phyloP scores from a whole-genome alignment of 495 filamentous ascomycete genomes.

The Saxispiralis lemnorum region DNA sequence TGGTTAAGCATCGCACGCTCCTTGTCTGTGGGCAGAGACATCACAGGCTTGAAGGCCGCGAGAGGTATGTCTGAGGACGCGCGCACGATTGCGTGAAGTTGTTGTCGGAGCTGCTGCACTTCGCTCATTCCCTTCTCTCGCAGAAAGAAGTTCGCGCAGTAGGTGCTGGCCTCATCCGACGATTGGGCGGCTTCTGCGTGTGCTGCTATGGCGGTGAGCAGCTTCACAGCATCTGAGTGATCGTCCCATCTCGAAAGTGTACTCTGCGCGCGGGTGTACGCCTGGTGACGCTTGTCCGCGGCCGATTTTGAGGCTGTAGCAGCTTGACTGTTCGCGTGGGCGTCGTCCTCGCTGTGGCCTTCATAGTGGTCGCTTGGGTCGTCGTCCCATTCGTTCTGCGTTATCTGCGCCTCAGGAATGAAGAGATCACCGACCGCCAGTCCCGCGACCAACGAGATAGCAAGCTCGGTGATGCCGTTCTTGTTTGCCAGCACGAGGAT shows the following conservation, averaged over 20 bases:
- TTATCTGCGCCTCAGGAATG: constrained; percentile 64
- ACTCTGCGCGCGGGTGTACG: constrained; percentile 58
- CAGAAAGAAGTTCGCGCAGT: constrained; percentile 69
- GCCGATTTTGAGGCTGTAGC: constrained; percentile 22
- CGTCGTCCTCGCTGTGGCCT: constrained; percentile 24
- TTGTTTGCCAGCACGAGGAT: constrained; percentile 78
- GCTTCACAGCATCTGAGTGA: constrained; percentile 74
- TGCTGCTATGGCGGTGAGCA: constrained; percentile 64
- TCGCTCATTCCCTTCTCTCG: constrained; percentile 73
- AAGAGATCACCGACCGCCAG: constrained; percentile 79
- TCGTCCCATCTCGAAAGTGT: constrained; percentile 67
- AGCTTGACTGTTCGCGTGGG: neutral
- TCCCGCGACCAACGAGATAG: constrained; percentile 73
- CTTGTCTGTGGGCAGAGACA: constrained; percentile 51
- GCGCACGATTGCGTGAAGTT: constrained; percentile 64
- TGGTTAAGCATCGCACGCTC: constrained; percentile 73
- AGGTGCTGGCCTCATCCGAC: constrained; percentile 26
- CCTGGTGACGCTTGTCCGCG: constrained; percentile 44
- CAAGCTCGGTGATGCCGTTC: constrained; percentile 67
- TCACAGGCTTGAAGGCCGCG: constrained; percentile 30
- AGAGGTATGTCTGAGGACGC: constrained; percentile 45
- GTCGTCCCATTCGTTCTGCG: constrained; percentile 27
- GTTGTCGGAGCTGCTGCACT: constrained; percentile 59
- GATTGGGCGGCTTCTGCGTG: constrained; percentile 53
- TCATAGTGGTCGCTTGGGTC: constrained; percentile 41